phyloP scores from a whole-genome alignment of 352 stramenopile species.

The Phytophthora tubulina region DNA sequence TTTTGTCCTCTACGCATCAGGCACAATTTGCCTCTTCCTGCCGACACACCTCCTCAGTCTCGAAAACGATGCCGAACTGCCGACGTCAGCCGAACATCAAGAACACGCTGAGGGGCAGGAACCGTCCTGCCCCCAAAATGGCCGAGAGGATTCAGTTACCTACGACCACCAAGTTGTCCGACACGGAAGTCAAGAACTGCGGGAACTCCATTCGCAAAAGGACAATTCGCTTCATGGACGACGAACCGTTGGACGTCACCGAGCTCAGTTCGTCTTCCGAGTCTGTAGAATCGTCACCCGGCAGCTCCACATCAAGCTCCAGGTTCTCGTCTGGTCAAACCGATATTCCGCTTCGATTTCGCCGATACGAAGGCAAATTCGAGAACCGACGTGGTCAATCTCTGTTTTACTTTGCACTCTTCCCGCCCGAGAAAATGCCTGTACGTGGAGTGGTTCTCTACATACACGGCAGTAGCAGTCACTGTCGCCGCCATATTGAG shows the following conservation, averaged over 20 bases:
- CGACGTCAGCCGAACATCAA: constrained; percentile 30
- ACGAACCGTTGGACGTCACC: constrained; percentile 19
- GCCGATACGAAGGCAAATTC: constrained; percentile 49
- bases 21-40: constrained; percentile 4
- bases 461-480: constrained; percentile 55
- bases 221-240: constrained; percentile 36
- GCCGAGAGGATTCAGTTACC: constrained; percentile 25
- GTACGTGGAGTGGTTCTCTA: constrained; percentile 62
- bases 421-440: constrained; percentile 33
- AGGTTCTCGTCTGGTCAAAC: constrained; percentile 3
- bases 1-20: constrained; percentile 13
- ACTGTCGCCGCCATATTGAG: constrained; percentile 54
- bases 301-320: constrained; percentile 13
- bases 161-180: constrained; percentile 1
- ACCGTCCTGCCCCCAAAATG: constrained; percentile 15
- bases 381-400: constrained; percentile 46
- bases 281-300: constrained; percentile 5
- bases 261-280: constrained; percentile 23
- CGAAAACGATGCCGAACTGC: constrained; percentile 37
- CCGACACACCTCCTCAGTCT: constrained; percentile 17
- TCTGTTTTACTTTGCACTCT: constrained; percentile 58
- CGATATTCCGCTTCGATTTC: constrained; percentile 41
- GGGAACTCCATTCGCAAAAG: constrained; percentile 21
- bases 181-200: not conserved
- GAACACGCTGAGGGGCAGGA: constrained; percentile 14